Evolutionary conservation across 2,329 filamentous ascomycete species (phyloP).

Genomic region (Pseudogymnoascus pannorum): DNA sequence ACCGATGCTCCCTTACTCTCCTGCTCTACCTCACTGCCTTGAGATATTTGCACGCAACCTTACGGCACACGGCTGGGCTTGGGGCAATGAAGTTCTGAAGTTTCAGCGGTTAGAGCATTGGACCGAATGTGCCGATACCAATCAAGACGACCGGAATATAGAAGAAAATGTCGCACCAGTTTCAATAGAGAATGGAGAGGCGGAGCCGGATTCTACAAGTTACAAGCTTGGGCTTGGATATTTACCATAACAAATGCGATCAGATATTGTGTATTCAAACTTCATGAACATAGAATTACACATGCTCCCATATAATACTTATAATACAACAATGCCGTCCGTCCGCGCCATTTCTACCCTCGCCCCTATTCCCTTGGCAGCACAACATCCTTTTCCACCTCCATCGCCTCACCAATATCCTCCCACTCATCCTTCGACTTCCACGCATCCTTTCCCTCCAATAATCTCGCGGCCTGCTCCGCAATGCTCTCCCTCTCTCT

Average conservation of each 20-base stretch:
- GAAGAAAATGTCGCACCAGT: neutral
- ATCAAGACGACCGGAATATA: neutral
- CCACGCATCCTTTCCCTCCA: slow-evolving; percentile 57
- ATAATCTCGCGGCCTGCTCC: slow-evolving; percentile 54
- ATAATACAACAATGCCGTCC: slow-evolving; percentile 6
- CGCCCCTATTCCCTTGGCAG: slow-evolving; percentile 10
- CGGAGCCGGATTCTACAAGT: neutral
- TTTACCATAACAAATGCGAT: neutral
- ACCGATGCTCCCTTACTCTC: slow-evolving; percentile 38
- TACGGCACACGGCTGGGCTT: slow-evolving; percentile 69
- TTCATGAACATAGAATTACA: slow-evolving; percentile 8
- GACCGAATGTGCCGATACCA: slow-evolving; percentile 25
- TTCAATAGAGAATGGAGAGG: neutral
- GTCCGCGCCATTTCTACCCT: slow-evolving; percentile 10
- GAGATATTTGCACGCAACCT: slow-evolving; percentile 72
- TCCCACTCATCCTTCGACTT: slow-evolving; percentile 36
- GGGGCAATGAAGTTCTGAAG: slow-evolving; percentile 66
- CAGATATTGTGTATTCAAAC: neutral
- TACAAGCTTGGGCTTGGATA: neutral
- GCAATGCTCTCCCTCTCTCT: slow-evolving; percentile 39
- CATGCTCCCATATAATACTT: slow-evolving; percentile 8
- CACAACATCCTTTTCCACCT: slow-evolving; percentile 26
- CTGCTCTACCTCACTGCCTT: slow-evolving; percentile 46
- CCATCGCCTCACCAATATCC: slow-evolving; percentile 26
- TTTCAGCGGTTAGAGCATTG: slow-evolving; percentile 57